Evolutionary conservation across 2,329 filamentous ascomycete species (phyloP).

Genomic region (Penicillium sp.): DNA sequence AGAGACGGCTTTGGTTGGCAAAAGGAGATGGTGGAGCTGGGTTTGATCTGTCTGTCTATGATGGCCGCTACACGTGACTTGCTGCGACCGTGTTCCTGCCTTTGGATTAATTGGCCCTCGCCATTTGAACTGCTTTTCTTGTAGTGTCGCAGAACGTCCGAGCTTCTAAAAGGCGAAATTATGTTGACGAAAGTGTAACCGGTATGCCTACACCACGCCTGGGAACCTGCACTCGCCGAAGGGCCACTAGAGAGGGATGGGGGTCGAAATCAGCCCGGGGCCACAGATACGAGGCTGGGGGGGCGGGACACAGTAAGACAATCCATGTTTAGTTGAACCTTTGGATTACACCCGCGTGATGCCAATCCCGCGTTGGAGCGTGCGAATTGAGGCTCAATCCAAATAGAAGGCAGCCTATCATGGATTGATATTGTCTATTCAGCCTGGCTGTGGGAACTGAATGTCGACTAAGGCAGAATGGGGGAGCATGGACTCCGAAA

Average conservation of each 20-base stretch:
- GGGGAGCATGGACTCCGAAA: background rate
- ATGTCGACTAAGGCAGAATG: background rate
- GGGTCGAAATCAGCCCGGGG: background rate
- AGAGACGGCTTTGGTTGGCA: too few relatives aligned
- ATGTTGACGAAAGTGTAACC: background rate
- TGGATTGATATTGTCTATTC: background rate
- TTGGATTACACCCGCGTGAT: too few relatives aligned
- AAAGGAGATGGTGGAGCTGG: too few relatives aligned
- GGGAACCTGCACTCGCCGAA: background rate
- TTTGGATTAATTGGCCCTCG: too few relatives aligned
- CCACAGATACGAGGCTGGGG: background rate
- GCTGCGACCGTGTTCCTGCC: too few relatives aligned
- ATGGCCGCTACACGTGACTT: too few relatives aligned
- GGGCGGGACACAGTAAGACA: too few relatives aligned
- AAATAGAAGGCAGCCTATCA: background rate
- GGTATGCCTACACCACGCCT: background rate
- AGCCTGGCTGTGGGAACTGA: background rate
- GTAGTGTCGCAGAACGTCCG: too few relatives aligned
- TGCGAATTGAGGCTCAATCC: background rate
- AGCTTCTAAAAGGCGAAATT: background rate
- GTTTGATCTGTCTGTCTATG: too few relatives aligned
- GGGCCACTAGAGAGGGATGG: background rate
- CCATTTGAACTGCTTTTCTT: too few relatives aligned
- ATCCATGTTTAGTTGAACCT: too few relatives aligned
- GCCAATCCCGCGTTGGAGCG: too few relatives aligned